phyloP scores from a whole-genome alignment of 1,284 basidiomycete species.

The Cutaneotrichosporon cavernicola region DNA sequence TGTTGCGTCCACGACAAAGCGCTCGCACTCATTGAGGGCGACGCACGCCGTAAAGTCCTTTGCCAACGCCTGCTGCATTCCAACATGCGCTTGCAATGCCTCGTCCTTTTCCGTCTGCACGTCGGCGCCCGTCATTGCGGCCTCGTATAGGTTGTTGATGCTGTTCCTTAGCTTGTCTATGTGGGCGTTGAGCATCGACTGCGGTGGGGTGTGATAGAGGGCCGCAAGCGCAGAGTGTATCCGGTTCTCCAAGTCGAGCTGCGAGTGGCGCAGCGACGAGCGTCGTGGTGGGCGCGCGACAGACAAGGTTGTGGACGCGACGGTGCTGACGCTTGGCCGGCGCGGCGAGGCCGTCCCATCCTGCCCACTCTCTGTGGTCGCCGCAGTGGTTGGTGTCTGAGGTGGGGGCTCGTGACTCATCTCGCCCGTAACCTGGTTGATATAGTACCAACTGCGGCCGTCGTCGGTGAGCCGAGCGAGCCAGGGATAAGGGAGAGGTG shows the following conservation, averaged over 20 bases:
- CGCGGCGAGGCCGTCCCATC: conserved; percentile 5
- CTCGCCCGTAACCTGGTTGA: conserved; percentile 69
- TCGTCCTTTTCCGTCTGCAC: conserved; percentile 45
- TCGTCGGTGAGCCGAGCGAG: conserved; percentile 74
- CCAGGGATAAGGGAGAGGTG: conserved; percentile 73
- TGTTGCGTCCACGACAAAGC: conserved; percentile 33
- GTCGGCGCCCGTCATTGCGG: conserved; percentile 41
- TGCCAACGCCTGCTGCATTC: conserved; percentile 31
- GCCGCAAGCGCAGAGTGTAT: conserved; percentile 27
- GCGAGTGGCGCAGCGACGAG: neutral
- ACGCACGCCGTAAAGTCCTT: conserved; percentile 34
- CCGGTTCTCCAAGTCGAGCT: conserved; percentile 24
- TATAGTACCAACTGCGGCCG: conserved; percentile 75
- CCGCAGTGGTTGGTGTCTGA: conserved; percentile 5
- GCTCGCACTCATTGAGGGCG: conserved; percentile 18
- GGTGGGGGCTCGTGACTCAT: conserved; percentile 57
- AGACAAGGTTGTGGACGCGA: neutral
- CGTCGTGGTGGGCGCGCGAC: conserved; percentile 8
- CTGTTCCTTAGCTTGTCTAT: conserved; percentile 39
- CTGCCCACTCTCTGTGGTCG: conserved; percentile 3
- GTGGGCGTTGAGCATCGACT: conserved; percentile 26
- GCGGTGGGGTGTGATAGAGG: conserved; percentile 13
- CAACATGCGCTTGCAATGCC: conserved; percentile 32
- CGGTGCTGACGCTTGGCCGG: conserved; percentile 5
- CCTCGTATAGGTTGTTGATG: conserved; percentile 44